Conservation (phyloP, 495 filamentous ascomycete genomes). For the Trichoderma asperelloides region DNA sequence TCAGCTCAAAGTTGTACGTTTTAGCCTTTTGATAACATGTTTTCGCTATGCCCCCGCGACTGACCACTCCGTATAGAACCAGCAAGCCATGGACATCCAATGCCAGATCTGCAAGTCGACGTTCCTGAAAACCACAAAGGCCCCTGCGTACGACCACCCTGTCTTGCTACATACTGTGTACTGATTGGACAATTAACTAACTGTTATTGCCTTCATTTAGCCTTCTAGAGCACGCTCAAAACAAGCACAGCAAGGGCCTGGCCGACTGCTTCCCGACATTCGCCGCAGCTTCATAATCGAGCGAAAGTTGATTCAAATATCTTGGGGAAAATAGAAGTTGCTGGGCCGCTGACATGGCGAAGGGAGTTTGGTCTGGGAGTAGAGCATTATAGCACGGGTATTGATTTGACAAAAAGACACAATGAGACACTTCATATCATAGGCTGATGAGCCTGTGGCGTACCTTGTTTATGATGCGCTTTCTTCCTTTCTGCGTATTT, state of each 20-base stretch:
- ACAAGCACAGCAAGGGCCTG: slow-evolving; percentile 47
- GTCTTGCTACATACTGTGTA: neutral
- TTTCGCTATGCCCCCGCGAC: neutral
- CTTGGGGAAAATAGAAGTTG: neutral
- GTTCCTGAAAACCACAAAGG: slow-evolving; percentile 48
- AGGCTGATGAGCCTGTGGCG: neutral
- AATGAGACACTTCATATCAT: slow-evolving; percentile 1
- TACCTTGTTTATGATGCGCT: neutral
- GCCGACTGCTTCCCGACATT: slow-evolving; percentile 46
- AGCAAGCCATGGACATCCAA: slow-evolving; percentile 46
- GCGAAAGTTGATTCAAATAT: neutral
- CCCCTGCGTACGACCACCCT: slow-evolving; percentile 34
- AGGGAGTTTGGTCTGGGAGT: neutral
- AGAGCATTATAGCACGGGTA: slow-evolving; percentile 1
- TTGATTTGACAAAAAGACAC: neutral
- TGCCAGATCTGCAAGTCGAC: slow-evolving; percentile 48
- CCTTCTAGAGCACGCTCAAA: slow-evolving; percentile 43
- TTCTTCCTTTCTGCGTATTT: neutral
- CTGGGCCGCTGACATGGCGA: neutral
- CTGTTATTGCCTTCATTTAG: slow-evolving; percentile 13
- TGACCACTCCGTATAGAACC: slow-evolving; percentile 29
- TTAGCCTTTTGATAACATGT: neutral
- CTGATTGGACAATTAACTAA: slow-evolving; percentile 10
- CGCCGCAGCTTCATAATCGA: slow-evolving; percentile 7
- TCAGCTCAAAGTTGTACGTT: slow-evolving; percentile 44